These are phyloP conservation scores for Pezicula rhizophila DNA, from an alignment of 2,329 filamentous ascomycete genomes.

Conservation along the genomic window DNA sequence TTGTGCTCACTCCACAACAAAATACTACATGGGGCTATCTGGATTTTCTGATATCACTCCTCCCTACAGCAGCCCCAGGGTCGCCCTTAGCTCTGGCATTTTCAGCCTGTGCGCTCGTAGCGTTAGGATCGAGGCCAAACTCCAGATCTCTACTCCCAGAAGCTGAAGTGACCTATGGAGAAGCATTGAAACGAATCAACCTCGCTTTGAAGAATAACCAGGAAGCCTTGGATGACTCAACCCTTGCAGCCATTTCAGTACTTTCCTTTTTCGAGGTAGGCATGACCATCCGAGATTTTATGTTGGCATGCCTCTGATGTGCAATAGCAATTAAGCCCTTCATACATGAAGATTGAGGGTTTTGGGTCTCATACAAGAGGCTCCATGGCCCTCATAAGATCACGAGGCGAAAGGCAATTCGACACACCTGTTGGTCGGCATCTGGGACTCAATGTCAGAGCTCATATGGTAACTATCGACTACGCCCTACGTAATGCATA, in stretches of 20 bases:
- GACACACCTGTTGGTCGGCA: conserved; percentile 45
- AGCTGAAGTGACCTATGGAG: conserved; percentile 46
- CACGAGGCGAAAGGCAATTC: conserved; percentile 45
- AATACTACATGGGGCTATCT: conserved; percentile 46
- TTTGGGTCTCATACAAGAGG: conserved; percentile 57
- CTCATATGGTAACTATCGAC: conserved; percentile 43
- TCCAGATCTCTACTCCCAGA: conserved; percentile 27
- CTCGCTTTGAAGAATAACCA: conserved; percentile 42
- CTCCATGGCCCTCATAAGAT: conserved; percentile 51
- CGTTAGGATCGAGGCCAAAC: conserved; percentile 43
- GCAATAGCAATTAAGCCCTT: conserved; percentile 41
- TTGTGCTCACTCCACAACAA: conserved; percentile 46
- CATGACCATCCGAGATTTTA: not conserved
- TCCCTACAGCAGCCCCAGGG: conserved; percentile 34
- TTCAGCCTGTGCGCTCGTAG: conserved; percentile 52
- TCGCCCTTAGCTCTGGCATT: conserved; percentile 44
- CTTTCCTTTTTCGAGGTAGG: conserved; percentile 52
- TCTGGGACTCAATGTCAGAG: conserved; percentile 53
- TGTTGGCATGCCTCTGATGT: not conserved
- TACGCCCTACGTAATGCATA: not conserved
- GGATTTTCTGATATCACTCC: conserved; percentile 49
- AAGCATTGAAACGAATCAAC: conserved; percentile 46
- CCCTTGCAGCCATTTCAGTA: conserved; percentile 50
- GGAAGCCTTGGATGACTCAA: conserved; percentile 44
- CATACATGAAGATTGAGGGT: conserved; percentile 45